Percentiles rank a stretch among this genome's conserved stretches.
These are phyloP conservation scores for Phytophthora uliginosa DNA, from an alignment of 352 stramenopile species.

Conservation along the genomic window DNA sequence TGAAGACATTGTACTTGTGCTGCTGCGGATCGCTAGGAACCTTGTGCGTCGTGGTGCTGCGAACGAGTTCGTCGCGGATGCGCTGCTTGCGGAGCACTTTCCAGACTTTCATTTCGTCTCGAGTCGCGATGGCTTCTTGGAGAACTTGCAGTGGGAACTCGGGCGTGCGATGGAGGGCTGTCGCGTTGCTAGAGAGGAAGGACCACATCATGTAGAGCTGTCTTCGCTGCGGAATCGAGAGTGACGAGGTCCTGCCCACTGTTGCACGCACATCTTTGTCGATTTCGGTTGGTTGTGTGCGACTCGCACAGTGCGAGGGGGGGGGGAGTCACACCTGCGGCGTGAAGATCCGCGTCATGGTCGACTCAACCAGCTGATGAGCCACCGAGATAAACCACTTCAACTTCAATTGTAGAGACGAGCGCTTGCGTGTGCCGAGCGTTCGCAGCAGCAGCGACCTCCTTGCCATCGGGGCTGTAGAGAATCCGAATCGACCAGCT, in stretches of 20 bases:
- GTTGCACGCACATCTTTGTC: conserved; percentile 23
- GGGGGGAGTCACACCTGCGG: no score
- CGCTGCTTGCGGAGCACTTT: conserved; percentile 20
- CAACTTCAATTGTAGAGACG: conserved; percentile 16
- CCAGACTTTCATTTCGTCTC: conserved; percentile 14
- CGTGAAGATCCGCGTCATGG: not conserved
- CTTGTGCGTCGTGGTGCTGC: conserved; percentile 22
- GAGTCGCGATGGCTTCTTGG: conserved; percentile 25
- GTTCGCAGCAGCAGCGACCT: conserved; percentile 17
- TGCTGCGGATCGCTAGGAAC: conserved; percentile 26
- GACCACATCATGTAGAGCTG: conserved; percentile 11
- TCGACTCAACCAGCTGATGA: not conserved
- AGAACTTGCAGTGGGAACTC: conserved; percentile 31
- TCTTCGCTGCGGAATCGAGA: conserved; percentile 6
- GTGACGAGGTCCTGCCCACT: conserved; percentile 1
- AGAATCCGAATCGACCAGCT: conserved; percentile 33
- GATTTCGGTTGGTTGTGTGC: not conserved
- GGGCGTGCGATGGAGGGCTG: not conserved
- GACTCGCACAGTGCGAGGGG: no score
- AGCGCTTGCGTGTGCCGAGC: no score
- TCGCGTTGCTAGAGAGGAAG: conserved; percentile 9
- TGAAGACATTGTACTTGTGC: conserved; percentile 37
- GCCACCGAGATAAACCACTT: conserved; percentile 3
- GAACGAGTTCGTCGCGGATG: conserved; percentile 25
- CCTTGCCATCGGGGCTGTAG: conserved; percentile 20